These are phyloP conservation scores for Pseudogymnoascus sp. DNA, from an alignment of 2,329 filamentous ascomycete genomes.

Conservation along the genomic window DNA sequence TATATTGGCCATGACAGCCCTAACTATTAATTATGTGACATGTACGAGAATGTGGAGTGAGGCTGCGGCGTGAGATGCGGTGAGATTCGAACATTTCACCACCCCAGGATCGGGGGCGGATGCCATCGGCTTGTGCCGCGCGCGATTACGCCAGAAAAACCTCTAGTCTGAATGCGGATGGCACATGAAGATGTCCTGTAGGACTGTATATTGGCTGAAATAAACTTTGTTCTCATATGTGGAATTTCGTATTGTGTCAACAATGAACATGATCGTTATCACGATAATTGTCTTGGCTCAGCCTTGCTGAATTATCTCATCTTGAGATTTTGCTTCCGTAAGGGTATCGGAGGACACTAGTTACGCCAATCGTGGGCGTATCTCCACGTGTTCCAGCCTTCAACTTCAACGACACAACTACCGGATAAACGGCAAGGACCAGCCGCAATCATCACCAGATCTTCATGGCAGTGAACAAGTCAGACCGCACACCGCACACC, in stretches of 20 bases:
- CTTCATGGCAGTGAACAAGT: background rate
- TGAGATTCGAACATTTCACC: background rate
- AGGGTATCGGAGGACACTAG: background rate
- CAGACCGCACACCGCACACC: background rate
- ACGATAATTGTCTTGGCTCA: background rate
- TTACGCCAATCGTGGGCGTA: background rate
- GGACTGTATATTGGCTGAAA: background rate
- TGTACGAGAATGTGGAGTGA: background rate
- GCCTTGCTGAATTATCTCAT: background rate
- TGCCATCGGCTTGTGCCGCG: background rate
- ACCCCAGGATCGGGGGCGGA: background rate
- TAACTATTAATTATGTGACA: constrained; percentile 5
- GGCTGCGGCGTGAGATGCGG: background rate
- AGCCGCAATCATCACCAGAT: background rate
- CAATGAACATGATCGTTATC: background rate
- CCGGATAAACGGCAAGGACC: background rate
- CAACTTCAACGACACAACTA: background rate
- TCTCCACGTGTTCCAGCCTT: background rate
- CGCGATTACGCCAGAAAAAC: background rate
- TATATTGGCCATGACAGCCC: constrained; percentile 3
- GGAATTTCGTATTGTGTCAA: background rate
- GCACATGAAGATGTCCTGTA: background rate
- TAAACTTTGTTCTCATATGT: background rate
- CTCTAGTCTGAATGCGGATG: constrained; percentile 4
- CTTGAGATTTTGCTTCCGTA: background rate